These are phyloP conservation scores for Backusella tarrabulga DNA, from an alignment of 192 early-diverging fungal species.

Conservation along the genomic window DNA sequence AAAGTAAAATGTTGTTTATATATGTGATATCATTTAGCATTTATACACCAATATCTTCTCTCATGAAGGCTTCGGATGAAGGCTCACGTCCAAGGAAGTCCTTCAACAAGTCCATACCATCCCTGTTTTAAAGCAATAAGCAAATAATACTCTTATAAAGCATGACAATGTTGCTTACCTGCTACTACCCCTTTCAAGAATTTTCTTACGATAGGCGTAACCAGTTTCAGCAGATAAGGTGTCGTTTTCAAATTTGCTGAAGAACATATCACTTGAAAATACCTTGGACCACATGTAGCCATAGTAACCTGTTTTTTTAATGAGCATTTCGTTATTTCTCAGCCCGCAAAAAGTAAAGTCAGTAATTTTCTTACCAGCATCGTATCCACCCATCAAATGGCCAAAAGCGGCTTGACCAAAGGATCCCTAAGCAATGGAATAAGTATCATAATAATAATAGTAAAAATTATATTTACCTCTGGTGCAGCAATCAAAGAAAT, in stretches of 20 bases:
- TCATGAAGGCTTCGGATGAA: slow-evolving; percentile 74
- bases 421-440: slow-evolving; percentile 1
- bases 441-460: not conserved
- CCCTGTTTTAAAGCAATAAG: slow-evolving; percentile 30
- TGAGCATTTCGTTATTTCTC: slow-evolving; percentile 8
- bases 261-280: slow-evolving; percentile 83
- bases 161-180: slow-evolving; percentile 20
- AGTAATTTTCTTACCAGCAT: slow-evolving; percentile 39
- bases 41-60: slow-evolving; percentile 59
- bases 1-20: not conserved
- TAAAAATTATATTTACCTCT: slow-evolving; percentile 23
- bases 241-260: slow-evolving; percentile 63
- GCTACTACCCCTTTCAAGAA: slow-evolving; percentile 71
- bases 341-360: not conserved
- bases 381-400: slow-evolving; percentile 76
- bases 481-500: slow-evolving; percentile 35
- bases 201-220: slow-evolving; percentile 69
- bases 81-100: slow-evolving; percentile 83
- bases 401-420: slow-evolving; percentile 41
- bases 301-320: slow-evolving; percentile 51
- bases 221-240: slow-evolving; percentile 60
- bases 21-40: not conserved
- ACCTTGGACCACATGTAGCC: slow-evolving; percentile 81
- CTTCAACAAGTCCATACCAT: slow-evolving; percentile 68
- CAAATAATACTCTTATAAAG: not conserved